Evolutionary conservation across 805 yeast genomes (phyloP), one percentile per base, ranked within the genome.

Genomic region (Dipodascus geniculatus): DNA sequence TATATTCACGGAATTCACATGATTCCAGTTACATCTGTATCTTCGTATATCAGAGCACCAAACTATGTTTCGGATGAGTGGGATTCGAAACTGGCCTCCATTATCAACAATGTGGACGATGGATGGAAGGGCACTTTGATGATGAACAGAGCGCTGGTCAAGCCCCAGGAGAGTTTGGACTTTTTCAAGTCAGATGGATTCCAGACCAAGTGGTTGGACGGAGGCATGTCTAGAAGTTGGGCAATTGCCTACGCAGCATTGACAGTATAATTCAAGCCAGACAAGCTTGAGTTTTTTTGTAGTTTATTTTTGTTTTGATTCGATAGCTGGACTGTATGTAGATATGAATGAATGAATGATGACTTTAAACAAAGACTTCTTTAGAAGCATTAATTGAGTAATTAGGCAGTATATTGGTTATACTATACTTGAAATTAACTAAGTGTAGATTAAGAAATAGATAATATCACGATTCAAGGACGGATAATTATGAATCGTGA

Each of bases 161-260:
- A 87, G 62, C 90, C 96, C 0, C 59, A 65, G 44, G 56, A 74
- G 0, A 73, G 91, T 0, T 84, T 79, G 62, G 57, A 66, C 1
- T 87, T 82, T 67, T 87, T 85, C 65, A 61, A 79, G 2, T 59
- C 75, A 33, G 56, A 71, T 1, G 69, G 68, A 49, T 87, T 85
- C 74, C 65, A 73, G 42, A 68, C 69, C 20, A 61, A 67, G 2
- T 76, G 75, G 58, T 76, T 89, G 51, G 96, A 89, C 63, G 76
- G 76, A 55, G 96, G 96, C 1, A 87, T 85, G 76, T 80, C 90
- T 22, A 71, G 81, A 55, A 83, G 96, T 0, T 88, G 96, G 95
- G 79, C 88, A 1, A 71, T 87, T 55, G 81, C 95, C 0, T 87
- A 78, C 61, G 73, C 85, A 51, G 59, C 53, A 17, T 54, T 38